These are phyloP conservation scores for Euphorbia schlechtendalii DNA, from an alignment of 441 rosid genomes.

Conservation along the genomic window DNA sequence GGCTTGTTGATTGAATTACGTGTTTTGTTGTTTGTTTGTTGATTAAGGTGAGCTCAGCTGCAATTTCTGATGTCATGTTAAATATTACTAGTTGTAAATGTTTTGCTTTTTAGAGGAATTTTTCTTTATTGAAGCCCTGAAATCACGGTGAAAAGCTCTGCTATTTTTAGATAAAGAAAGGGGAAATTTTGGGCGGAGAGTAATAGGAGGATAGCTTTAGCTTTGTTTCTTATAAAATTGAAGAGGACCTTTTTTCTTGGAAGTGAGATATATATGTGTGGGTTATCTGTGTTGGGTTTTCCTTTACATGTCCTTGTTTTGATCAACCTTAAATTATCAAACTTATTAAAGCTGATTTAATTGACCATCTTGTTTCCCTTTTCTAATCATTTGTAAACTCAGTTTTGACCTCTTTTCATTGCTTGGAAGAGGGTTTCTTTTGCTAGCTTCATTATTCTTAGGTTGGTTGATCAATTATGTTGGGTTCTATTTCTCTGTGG, in stretches of 20 bases:
- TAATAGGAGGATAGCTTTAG: conserved; percentile 22
- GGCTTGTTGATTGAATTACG: no score
- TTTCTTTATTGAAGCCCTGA: conserved; percentile 29
- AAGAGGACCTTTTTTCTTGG: conserved; percentile 36
- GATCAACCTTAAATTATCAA: neutral
- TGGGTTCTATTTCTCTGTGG: neutral
- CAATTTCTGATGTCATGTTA: neutral
- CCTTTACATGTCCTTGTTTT: neutral
- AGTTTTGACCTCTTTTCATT: neutral
- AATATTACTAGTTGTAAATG: neutral
- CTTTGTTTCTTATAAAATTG: conserved; percentile 26
- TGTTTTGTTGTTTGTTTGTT: no score
- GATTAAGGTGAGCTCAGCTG: no score
- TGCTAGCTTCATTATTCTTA: neutral
- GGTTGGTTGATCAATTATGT: neutral
- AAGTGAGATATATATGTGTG: conserved; percentile 25
- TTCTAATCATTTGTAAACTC: conserved; percentile 8
- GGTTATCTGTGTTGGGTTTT: conserved; percentile 8
- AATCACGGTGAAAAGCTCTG: conserved; percentile 33
- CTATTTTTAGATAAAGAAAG: conserved; percentile 11
- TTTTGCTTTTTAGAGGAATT: conserved; percentile 12
- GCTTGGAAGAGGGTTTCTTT: conserved; percentile 10
- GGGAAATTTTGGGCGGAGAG: conserved; percentile 25
- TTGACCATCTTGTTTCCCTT: neutral
- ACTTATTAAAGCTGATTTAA: neutral